These are phyloP conservation scores for Fusarium lyarnte DNA, from an alignment of 2,329 filamentous ascomycete genomes.

Conservation along the genomic window DNA sequence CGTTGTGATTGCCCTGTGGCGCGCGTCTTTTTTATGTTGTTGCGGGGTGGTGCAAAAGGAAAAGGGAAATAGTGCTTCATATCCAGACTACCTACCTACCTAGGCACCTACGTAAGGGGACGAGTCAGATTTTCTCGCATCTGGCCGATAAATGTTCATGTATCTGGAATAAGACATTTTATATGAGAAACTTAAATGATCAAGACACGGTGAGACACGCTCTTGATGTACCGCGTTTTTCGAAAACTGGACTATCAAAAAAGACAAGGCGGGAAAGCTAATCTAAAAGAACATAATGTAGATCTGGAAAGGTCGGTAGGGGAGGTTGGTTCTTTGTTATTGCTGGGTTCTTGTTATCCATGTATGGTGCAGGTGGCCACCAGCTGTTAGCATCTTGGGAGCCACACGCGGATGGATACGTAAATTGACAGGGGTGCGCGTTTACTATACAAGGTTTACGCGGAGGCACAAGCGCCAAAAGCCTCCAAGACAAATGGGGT, in stretches of 20 bases:
- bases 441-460: constrained; percentile 45
- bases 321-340: constrained; percentile 26
- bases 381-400: constrained; percentile 19
- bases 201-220: constrained; percentile 23
- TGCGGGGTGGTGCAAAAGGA: constrained; percentile 37
- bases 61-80: constrained; percentile 18
- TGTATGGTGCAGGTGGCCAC: not conserved
- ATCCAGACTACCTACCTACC: not conserved
- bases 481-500: constrained; percentile 28
- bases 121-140: constrained; percentile 29
- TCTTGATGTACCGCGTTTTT: constrained; percentile 14
- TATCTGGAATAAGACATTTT: constrained; percentile 15
- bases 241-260: constrained; percentile 6
- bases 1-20: constrained; percentile 24
- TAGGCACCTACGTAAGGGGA: constrained; percentile 19
- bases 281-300: constrained; percentile 13
- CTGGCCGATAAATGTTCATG: constrained; percentile 1
- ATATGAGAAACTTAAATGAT: constrained; percentile 21
- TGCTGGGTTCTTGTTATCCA: constrained; percentile 6
- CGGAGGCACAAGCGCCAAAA: constrained; percentile 39
- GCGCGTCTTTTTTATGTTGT: constrained; percentile 34
- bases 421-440: constrained; percentile 40
- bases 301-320: constrained; percentile 25
- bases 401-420: constrained; percentile 15
- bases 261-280: constrained; percentile 28